These are phyloP conservation scores for Vitis hybrid DNA, from an alignment of 177 flowering plant species.

Conservation along the genomic window DNA sequence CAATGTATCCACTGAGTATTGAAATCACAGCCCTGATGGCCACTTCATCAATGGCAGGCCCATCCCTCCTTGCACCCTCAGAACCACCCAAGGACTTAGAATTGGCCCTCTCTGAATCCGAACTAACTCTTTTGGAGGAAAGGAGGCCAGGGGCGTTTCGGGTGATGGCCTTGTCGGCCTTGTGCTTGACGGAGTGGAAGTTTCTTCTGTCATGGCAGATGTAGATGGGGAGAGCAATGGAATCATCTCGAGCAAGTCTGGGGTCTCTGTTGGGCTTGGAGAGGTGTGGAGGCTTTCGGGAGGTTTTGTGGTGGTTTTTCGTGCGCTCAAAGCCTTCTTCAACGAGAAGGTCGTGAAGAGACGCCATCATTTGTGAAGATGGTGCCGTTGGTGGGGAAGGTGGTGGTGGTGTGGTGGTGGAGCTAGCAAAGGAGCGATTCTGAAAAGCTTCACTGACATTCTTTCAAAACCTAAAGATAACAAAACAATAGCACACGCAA, in stretches of 20 bases:
- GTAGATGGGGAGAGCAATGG: slow-evolving; percentile 39
- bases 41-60: slow-evolving; percentile 52
- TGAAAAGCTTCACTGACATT: slow-evolving; percentile 19
- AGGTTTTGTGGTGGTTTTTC: not conserved
- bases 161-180: slow-evolving; percentile 13
- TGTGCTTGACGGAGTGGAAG: slow-evolving; percentile 22
- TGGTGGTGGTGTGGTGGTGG: not conserved
- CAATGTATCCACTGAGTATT: slow-evolving; percentile 54
- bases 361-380: slow-evolving; percentile 29
- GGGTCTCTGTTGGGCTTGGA: slow-evolving; percentile 14
- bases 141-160: slow-evolving; percentile 28
- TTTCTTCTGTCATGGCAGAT: slow-evolving; percentile 49
- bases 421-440: slow-evolving; percentile 5
- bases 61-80: slow-evolving; percentile 15
- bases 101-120: slow-evolving; percentile 27
- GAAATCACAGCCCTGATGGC: slow-evolving; percentile 59
- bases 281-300: slow-evolving; percentile 1
- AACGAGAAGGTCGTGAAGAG: slow-evolving; percentile 49
- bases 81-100: slow-evolving; percentile 14
- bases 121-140: slow-evolving; percentile 26
- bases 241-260: slow-evolving; percentile 19
- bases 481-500: slow-evolving; percentile 8
- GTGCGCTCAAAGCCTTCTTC: slow-evolving; percentile 44
- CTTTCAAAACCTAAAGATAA: slow-evolving; percentile 14
- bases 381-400: slow-evolving; percentile 4